Evolutionary conservation across 495 filamentous ascomycete species (phyloP).

Genomic region (Extremus antarcticus): DNA sequence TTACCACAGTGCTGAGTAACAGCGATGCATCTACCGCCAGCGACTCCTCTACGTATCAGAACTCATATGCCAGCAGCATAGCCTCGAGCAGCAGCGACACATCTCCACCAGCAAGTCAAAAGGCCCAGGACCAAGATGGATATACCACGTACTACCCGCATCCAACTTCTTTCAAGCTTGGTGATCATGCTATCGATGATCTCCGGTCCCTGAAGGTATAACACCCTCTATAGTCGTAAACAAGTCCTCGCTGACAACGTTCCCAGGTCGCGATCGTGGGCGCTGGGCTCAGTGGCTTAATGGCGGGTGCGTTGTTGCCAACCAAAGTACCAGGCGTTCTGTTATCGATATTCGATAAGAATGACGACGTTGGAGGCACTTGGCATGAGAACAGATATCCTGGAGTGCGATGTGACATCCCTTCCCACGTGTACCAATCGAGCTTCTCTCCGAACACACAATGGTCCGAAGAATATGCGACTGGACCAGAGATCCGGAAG

Average conservation of each 20-base stretch:
- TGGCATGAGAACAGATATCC: constrained; percentile 52
- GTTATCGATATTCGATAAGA: constrained; percentile 46
- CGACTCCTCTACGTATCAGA: background rate
- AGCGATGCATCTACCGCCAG: background rate
- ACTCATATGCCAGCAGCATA: background rate
- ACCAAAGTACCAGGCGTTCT: constrained; percentile 42
- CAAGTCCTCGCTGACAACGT: background rate
- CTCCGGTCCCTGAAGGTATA: background rate
- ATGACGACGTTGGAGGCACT: constrained; percentile 44
- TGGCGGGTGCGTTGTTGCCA: constrained; percentile 40
- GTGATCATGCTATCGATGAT: background rate
- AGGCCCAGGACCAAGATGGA: background rate
- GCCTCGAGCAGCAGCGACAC: background rate
- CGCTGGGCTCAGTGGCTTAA: constrained; percentile 41
- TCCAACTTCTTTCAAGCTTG: background rate
- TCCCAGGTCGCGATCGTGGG: constrained; percentile 38
- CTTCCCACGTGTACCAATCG: constrained; percentile 59
- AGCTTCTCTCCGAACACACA: constrained; percentile 54
- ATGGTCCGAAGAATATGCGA: constrained; percentile 56
- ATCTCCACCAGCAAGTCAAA: background rate
- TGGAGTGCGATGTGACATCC: constrained; percentile 54
- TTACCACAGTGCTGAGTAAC: no score
- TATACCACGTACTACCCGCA: background rate
- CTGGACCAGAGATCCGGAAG: constrained; percentile 51
- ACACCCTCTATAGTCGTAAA: background rate